phyloP scores from a whole-genome alignment of 345 rosid genomes.

The Citrus sinensis region DNA sequence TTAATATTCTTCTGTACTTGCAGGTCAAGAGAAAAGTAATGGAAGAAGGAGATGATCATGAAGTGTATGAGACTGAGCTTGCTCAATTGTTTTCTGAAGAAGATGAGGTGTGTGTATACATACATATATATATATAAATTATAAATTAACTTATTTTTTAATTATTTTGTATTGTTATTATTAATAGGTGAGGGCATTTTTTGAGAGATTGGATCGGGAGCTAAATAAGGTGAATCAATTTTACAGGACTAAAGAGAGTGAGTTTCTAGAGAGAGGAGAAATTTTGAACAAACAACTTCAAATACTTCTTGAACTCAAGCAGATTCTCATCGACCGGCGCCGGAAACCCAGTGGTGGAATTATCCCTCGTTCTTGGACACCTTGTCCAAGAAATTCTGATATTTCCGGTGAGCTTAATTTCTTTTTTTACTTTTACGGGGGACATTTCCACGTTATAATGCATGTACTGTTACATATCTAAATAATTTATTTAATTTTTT shows the following conservation, averaged over 20 bases:
- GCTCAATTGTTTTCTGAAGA: slow-evolving; percentile 85
- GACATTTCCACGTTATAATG: too few species aligned
- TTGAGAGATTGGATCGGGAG: slow-evolving; percentile 68
- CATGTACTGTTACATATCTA: too few species aligned
- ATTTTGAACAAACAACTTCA: slow-evolving; percentile 65
- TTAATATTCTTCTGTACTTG: neutral
- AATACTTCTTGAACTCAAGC: slow-evolving; percentile 61
- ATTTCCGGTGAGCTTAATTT: slow-evolving; percentile 49
- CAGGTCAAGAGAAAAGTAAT: slow-evolving; percentile 55
- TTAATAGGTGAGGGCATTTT: slow-evolving; percentile 61
- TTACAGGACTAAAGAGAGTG: slow-evolving; percentile 66
- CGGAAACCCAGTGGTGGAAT: slow-evolving; percentile 33
- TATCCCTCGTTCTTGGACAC: slow-evolving; percentile 37
- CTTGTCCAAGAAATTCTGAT: slow-evolving; percentile 52
- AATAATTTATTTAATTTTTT: too few species aligned
- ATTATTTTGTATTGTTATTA: neutral
- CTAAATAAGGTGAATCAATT: slow-evolving; percentile 85
- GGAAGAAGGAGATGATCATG: slow-evolving; percentile 45
- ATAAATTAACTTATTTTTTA: neutral
- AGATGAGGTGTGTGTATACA: slow-evolving; percentile 65
- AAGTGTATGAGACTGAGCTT: slow-evolving; percentile 79
- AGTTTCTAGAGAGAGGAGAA: slow-evolving; percentile 80
- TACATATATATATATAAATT: neutral
- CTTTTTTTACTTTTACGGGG: too few species aligned
- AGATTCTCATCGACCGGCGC: slow-evolving; percentile 46